Evolutionary conservation across 345 rosid genomes (phyloP).

Genomic region (Citrus cavaleriei): DNA sequence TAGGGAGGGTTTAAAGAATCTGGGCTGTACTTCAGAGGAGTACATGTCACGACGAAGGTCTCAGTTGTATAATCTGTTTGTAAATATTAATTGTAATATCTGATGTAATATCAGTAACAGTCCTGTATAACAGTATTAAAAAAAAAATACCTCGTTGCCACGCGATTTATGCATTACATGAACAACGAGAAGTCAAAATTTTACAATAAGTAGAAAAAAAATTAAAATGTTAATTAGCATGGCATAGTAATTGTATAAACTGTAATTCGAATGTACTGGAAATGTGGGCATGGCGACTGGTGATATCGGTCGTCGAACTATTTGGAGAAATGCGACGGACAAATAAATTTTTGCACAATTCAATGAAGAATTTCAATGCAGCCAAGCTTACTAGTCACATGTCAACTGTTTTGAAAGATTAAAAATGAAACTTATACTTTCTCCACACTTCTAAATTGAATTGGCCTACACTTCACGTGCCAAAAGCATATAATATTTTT

Average conservation of each 20-base stretch:
- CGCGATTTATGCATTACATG: not conserved
- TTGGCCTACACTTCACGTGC: not conserved
- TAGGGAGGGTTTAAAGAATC: too few relatives aligned
- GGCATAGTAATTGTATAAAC: not conserved
- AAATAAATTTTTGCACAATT: not conserved
- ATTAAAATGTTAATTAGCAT: too few relatives aligned
- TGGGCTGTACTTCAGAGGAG: fast-evolving
- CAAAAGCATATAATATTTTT: not conserved
- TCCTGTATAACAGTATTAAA: too few relatives aligned
- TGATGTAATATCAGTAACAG: too few relatives aligned
- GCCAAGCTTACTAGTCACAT: not conserved
- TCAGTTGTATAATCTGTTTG: too few relatives aligned
- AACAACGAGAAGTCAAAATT: too few relatives aligned
- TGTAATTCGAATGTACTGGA: not conserved
- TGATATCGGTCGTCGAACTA: not conserved
- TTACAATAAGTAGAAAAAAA: too few relatives aligned
- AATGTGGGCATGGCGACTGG: not conserved
- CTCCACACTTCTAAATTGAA: not conserved
- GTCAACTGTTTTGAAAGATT: not conserved
- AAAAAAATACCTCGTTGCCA: not conserved
- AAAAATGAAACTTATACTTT: not conserved
- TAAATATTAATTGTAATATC: too few relatives aligned
- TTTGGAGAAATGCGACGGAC: not conserved
- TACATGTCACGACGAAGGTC: too few relatives aligned
- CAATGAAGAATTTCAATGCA: not conserved